Evolutionary conservation across 2,329 filamentous ascomycete genomes (phyloP).

Genomic region (Thelonectria discophora): DNA sequence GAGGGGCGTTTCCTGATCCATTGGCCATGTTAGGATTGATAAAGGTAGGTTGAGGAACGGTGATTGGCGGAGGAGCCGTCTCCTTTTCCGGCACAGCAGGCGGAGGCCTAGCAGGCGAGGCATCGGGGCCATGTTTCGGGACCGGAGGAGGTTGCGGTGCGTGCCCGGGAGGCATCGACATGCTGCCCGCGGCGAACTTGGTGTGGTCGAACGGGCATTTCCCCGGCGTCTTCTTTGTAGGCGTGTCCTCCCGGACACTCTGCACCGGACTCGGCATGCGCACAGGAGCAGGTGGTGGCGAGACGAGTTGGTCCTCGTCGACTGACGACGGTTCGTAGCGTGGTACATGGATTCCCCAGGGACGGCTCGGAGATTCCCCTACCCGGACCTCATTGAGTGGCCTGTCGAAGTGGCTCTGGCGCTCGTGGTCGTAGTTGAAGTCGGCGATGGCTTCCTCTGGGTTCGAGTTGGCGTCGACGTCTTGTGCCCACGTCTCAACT

Average conservation of each 20-base stretch:
- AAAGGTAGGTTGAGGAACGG: slow-evolving; percentile 57
- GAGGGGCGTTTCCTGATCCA: slow-evolving; percentile 54
- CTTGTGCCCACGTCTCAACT: slow-evolving; percentile 87
- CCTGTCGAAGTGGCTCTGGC: slow-evolving; percentile 81
- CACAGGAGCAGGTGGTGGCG: slow-evolving; percentile 67
- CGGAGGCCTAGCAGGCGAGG: slow-evolving; percentile 29
- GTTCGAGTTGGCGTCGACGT: slow-evolving; percentile 67
- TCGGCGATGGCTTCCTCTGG: slow-evolving; percentile 45
- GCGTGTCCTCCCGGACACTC: slow-evolving; percentile 37
- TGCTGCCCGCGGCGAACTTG: slow-evolving; percentile 50
- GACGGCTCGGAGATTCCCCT: slow-evolving; percentile 90
- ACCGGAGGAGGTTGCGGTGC: slow-evolving; percentile 22
- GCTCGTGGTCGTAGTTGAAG: slow-evolving; percentile 57
- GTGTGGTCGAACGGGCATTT: slow-evolving; percentile 69
- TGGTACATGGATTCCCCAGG: slow-evolving; percentile 91
- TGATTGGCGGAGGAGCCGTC: slow-evolving; percentile 28
- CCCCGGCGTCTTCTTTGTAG: slow-evolving; percentile 46
- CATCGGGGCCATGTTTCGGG: slow-evolving; percentile 24
- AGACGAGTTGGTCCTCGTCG: slow-evolving; percentile 55
- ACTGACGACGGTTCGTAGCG: slow-evolving; percentile 55
- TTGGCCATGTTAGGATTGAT: slow-evolving; percentile 56
- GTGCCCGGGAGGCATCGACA: slow-evolving; percentile 29
- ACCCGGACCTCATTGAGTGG: slow-evolving; percentile 89
- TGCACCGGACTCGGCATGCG: slow-evolving; percentile 54
- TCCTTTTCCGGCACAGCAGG: slow-evolving; percentile 37